Evolutionary conservation across 306 rosid species (phyloP).

Genomic region (Pachyrhizus erosus): DNA sequence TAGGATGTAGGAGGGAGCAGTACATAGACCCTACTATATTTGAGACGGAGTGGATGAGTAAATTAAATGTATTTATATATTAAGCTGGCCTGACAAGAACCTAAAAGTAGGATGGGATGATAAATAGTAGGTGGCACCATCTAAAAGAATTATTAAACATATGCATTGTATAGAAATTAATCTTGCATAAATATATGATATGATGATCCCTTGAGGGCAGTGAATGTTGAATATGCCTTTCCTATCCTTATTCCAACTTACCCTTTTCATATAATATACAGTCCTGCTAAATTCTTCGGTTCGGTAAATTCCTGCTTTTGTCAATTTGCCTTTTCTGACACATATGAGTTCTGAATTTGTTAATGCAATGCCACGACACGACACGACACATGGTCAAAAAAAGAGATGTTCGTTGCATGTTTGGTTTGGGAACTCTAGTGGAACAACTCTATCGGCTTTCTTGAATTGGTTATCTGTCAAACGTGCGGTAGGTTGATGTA

Average conservation of each 20-base stretch:
- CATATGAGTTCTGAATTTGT: background rate
- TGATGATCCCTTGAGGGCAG: background rate
- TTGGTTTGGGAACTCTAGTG: background rate
- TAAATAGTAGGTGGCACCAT: background rate
- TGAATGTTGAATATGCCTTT: background rate
- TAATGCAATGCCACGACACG: too few species aligned
- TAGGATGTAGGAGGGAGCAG: too few species aligned
- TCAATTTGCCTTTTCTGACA: too few species aligned
- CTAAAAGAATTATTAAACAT: background rate
- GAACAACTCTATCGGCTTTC: background rate
- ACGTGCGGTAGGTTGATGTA: background rate
- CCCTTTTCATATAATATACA: background rate
- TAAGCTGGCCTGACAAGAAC: background rate
- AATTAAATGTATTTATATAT: background rate
- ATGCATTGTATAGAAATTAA: background rate
- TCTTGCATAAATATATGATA: background rate
- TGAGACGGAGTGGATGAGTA: too few species aligned
- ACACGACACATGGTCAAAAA: background rate
- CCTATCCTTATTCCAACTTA: background rate
- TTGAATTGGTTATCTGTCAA: conserved; percentile 3
- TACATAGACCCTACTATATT: too few species aligned
- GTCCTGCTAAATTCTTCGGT: background rate
- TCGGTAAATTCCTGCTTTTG: background rate
- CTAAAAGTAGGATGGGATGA: background rate
- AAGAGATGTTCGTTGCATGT: background rate